Evolutionary conservation across 2,329 filamentous ascomycete genomes (phyloP).

Genomic region (Verticillium zaregamsianum): DNA sequence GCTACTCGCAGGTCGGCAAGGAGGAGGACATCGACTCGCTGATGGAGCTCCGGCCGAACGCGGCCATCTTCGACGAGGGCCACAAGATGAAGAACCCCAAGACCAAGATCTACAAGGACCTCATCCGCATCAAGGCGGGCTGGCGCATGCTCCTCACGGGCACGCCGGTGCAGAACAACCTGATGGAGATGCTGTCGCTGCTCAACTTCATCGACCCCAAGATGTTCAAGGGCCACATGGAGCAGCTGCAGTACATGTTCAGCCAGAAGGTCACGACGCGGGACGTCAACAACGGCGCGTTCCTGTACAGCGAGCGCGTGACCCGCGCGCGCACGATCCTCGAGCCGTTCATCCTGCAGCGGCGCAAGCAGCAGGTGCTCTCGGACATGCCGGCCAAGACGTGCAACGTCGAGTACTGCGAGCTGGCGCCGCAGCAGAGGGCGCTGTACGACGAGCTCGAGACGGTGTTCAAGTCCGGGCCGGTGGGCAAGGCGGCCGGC

Average conservation of each 20-base stretch:
- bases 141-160: conserved; percentile 87
- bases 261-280: conserved; percentile 85
- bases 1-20: conserved; percentile 55
- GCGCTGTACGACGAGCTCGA: conserved; percentile 66
- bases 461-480: conserved; percentile 60
- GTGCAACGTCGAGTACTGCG: conserved; percentile 73
- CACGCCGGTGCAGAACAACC: conserved; percentile 90
- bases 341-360: conserved; percentile 88
- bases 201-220: conserved; percentile 90
- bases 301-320: conserved; percentile 84
- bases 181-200: conserved; percentile 85
- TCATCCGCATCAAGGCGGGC: conserved; percentile 71
- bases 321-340: conserved; percentile 85
- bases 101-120: conserved; percentile 74
- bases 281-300: conserved; percentile 72
- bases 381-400: conserved; percentile 76
- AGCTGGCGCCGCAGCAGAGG: conserved; percentile 69
- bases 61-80: conserved; percentile 84
- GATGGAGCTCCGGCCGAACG: conserved; percentile 42
- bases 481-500: conserved; percentile 34
- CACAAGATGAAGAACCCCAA: conserved; percentile 88
- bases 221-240: conserved; percentile 72
- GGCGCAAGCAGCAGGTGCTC: conserved; percentile 92
- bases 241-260: conserved; percentile 83
- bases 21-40: conserved; percentile 47